Conservation (phyloP, 495 filamentous ascomycete species). For the Podospora anserina region DNA sequence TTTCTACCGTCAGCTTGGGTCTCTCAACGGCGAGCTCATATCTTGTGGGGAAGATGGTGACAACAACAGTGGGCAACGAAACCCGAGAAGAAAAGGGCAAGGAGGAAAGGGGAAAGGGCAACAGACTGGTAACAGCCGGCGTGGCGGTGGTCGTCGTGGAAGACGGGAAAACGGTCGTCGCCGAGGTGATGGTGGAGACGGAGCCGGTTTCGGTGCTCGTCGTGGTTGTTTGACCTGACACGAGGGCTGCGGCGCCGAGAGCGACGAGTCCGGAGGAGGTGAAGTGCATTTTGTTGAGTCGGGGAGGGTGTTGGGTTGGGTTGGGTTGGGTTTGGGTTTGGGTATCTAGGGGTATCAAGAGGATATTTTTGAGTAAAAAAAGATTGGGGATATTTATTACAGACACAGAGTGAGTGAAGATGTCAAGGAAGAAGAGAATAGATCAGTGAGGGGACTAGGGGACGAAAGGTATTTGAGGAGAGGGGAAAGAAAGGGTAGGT, state of each 20-base stretch:
- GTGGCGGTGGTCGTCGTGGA: conserved; percentile 9
- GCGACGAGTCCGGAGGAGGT: conserved; percentile 8
- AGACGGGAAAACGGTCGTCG: neutral
- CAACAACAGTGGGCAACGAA: neutral
- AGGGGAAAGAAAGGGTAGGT: neutral
- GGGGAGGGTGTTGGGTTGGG: neutral
- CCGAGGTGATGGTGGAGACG: conserved; percentile 14
- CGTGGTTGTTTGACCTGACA: conserved; percentile 46
- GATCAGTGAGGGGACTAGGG: neutral
- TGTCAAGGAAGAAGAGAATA: neutral
- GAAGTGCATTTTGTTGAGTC: conserved; percentile 16
- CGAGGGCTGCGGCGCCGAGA: conserved; percentile 8
- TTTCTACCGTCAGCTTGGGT: neutral
- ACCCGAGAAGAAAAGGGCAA: no score
- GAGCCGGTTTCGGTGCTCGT: conserved; percentile 62
- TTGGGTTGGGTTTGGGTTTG: neutral
- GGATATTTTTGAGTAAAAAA: neutral
- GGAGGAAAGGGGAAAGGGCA: neutral
- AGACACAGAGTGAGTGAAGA: neutral
- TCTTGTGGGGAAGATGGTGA: neutral
- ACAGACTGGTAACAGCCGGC: conserved; percentile 6
- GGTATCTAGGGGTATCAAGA: neutral
- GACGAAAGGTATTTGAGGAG: neutral
- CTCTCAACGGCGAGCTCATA: neutral
- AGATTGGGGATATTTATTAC: neutral